Conservation (phyloP, 306 rosid species). For the Echinosophora koreensis region DNA sequence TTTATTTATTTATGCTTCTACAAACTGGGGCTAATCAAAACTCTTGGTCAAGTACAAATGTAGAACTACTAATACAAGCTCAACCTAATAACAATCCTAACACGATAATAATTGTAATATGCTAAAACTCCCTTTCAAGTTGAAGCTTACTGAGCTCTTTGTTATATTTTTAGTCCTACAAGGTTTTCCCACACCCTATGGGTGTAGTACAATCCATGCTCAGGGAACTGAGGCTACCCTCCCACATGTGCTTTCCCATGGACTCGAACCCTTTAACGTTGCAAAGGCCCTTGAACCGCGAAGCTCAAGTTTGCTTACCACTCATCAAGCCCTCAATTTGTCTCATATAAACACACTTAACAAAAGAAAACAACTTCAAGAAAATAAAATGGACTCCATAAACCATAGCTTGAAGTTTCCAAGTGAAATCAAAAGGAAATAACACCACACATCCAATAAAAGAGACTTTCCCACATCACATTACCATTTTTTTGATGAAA, state of each 20-base stretch:
- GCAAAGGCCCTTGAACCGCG: too few species aligned
- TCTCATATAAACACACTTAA: neutral
- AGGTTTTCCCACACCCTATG: too few species aligned
- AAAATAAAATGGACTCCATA: constrained; percentile 18
- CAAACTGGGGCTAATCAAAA: neutral
- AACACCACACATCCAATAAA: constrained; percentile 30
- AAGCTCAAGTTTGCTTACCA: too few species aligned
- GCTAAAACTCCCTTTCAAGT: constrained; percentile 3
- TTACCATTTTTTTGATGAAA: constrained; percentile 89
- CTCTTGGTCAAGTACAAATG: neutral
- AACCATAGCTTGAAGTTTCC: constrained; percentile 14
- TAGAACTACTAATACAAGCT: neutral
- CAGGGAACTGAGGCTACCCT: too few species aligned
- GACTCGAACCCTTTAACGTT: too few species aligned
- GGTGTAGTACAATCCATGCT: too few species aligned
- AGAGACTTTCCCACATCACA: constrained; percentile 33
- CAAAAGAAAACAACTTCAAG: constrained; percentile 4
- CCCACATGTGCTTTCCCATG: too few species aligned
- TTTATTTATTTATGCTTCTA: neutral
- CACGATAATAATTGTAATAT: constrained; percentile 3
- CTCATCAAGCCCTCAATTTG: neutral
- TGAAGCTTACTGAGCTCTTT: constrained; percentile 1
- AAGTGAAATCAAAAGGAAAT: constrained; percentile 28
- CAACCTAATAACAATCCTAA: constrained; percentile 1
- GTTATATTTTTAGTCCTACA: neutral